Conservation (phyloP, 2,329 filamentous ascomycete species). For the Monilinia fructigena region DNA sequence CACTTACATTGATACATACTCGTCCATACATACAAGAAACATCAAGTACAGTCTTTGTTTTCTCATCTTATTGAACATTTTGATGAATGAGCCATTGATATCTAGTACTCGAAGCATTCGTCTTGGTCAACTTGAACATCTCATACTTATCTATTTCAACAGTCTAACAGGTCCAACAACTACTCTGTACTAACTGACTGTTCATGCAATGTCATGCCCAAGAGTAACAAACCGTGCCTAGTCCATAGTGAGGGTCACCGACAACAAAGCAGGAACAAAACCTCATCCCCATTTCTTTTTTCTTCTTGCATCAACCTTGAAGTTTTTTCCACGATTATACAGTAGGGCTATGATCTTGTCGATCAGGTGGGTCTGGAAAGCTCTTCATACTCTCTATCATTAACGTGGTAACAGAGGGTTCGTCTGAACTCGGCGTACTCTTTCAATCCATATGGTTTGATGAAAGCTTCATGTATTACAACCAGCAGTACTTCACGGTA, state of each 20-base stretch:
- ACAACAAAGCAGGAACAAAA: constrained; percentile 12
- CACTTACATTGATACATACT: no score
- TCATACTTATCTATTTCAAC: no score
- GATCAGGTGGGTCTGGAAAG: neutral
- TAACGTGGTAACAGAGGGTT: neutral
- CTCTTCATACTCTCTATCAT: neutral
- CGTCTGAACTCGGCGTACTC: neutral
- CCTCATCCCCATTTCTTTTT: neutral
- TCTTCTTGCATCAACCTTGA: constrained; percentile 10
- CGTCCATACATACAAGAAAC: no score
- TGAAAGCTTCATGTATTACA: neutral
- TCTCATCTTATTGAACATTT: no score
- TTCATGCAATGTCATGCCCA: neutral
- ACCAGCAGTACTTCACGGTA: neutral
- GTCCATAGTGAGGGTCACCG: neutral
- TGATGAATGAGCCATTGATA: no score
- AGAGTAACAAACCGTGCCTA: neutral
- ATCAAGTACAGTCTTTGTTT: no score
- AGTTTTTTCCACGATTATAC: neutral
- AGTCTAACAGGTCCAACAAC: neutral
- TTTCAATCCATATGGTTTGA: neutral
- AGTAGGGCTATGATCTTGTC: neutral
- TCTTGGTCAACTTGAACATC: no score
- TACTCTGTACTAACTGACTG: neutral
- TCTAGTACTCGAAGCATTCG: no score